Percentiles rank a stretch among this genome's conserved stretches.
phyloP scores from a whole-genome alignment of 768 basidiomycete species.

The Boletellus sp. region DNA sequence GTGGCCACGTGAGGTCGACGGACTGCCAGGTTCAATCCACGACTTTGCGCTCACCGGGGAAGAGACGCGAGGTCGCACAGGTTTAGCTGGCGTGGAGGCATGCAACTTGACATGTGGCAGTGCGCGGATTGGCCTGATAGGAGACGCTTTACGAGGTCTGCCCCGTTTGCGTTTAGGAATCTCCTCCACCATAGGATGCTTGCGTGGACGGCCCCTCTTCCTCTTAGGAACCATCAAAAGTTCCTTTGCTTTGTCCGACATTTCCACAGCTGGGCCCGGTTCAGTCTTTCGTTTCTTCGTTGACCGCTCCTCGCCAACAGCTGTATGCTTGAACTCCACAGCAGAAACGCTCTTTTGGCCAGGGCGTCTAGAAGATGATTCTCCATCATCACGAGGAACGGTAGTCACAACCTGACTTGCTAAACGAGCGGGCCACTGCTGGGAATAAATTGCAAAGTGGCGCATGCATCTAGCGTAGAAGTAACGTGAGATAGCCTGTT shows the following conservation, averaged over 20 bases:
- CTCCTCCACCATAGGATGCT: constrained; percentile 30
- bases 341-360: constrained; percentile 48
- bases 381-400: constrained; percentile 45
- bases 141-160: constrained; percentile 32
- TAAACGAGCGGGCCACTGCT: constrained; percentile 66
- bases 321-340: constrained; percentile 53
- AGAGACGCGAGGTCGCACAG: constrained; percentile 8
- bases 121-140: constrained; percentile 7
- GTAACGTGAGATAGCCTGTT: constrained; percentile 11
- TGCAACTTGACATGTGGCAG: constrained; percentile 9
- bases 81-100: constrained; percentile 9
- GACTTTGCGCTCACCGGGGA: constrained; percentile 22
- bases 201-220: constrained; percentile 35
- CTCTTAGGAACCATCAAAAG: constrained; percentile 30
- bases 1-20: constrained; percentile 23
- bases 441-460: constrained; percentile 72
- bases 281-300: constrained; percentile 51
- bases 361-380: constrained; percentile 40
- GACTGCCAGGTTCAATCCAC: constrained; percentile 20
- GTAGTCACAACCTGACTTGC: constrained; percentile 43
- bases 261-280: constrained; percentile 24
- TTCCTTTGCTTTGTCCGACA: constrained; percentile 34
- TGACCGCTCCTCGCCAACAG: constrained; percentile 40
- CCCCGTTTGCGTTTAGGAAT: constrained; percentile 34
- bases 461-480: constrained; percentile 60